phyloP scores from a whole-genome alignment of 2,329 filamentous ascomycete genomes.

The Mycosphaerella sp. region DNA sequence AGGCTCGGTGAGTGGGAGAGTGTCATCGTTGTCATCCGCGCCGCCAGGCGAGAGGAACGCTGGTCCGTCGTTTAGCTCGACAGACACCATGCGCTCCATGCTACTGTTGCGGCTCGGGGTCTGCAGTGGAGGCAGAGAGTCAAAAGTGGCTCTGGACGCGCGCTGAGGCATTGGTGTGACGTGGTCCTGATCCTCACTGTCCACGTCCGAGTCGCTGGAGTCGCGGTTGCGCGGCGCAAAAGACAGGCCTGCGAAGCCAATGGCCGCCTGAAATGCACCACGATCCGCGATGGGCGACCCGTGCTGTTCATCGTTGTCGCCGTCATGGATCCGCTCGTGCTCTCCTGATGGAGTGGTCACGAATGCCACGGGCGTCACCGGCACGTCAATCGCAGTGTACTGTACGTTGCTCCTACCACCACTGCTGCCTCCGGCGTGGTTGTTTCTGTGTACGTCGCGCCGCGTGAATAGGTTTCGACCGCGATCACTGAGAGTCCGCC shows the following conservation, averaged over 20 bases:
- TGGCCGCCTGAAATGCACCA: slow-evolving; percentile 45
- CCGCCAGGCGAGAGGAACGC: slow-evolving; percentile 46
- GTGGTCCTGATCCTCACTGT: slow-evolving; percentile 19
- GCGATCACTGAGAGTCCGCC: slow-evolving; percentile 45
- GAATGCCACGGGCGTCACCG: slow-evolving; percentile 29
- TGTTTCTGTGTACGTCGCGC: background rate
- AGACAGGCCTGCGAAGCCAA: slow-evolving; percentile 43
- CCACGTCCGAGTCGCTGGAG: slow-evolving; percentile 16
- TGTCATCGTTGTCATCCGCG: slow-evolving; percentile 47
- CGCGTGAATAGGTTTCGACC: slow-evolving; percentile 41
- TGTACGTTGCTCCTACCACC: slow-evolving; percentile 11
- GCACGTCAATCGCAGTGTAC: slow-evolving; percentile 47
- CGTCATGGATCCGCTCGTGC: slow-evolving; percentile 29
- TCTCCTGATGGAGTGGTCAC: slow-evolving; percentile 35
- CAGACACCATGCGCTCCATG: slow-evolving; percentile 31
- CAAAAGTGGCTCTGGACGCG: slow-evolving; percentile 17
- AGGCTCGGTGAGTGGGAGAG: slow-evolving; percentile 53
- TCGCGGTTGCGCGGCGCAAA: slow-evolving; percentile 28
- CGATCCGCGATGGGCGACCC: slow-evolving; percentile 42
- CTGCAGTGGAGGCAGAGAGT: slow-evolving; percentile 28
- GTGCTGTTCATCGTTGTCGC: slow-evolving; percentile 33
- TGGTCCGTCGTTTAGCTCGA: slow-evolving; percentile 49
- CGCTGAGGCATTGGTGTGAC: slow-evolving; percentile 15
- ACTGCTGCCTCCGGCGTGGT: slow-evolving; percentile 26
- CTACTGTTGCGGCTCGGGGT: slow-evolving; percentile 20